Conservation (phyloP, 2,329 filamentous ascomycete genomes). For the Calonectria fujianensis region DNA sequence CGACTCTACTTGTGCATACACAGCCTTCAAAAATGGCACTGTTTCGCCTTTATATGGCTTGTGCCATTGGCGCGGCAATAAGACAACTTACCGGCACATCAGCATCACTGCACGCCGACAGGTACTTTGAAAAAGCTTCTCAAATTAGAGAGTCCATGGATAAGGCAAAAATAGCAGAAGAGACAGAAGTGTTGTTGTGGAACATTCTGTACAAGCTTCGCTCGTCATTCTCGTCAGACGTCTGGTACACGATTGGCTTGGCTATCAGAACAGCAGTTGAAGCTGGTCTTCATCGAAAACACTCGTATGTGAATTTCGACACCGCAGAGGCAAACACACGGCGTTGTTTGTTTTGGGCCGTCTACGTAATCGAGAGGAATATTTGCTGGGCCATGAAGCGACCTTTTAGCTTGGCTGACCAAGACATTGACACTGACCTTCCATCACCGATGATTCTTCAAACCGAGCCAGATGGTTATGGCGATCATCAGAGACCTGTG, state of each 20-base stretch:
- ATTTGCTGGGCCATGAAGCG: conserved; percentile 33
- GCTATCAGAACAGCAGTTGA: conserved; percentile 35
- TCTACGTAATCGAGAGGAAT: conserved; percentile 33
- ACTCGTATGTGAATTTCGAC: conserved; percentile 12
- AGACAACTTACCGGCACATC: conserved; percentile 15
- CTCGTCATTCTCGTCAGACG: conserved; percentile 27
- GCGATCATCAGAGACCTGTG: not conserved
- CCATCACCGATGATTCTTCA: not conserved
- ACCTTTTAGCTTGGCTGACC: conserved; percentile 33
- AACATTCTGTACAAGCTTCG: conserved; percentile 34
- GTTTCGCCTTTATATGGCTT: conserved; percentile 27
- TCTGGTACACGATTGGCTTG: conserved; percentile 30
- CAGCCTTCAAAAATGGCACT: not conserved
- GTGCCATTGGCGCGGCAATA: conserved; percentile 27
- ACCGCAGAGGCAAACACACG: not conserved
- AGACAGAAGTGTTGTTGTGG: conserved; percentile 24
- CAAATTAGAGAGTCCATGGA: conserved; percentile 11
- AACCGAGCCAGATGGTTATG: not conserved
- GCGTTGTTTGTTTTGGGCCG: conserved; percentile 30
- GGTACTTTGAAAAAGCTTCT: conserved; percentile 8
- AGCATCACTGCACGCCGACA: not conserved
- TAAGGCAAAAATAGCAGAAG: not conserved
- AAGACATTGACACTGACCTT: conserved; percentile 30
- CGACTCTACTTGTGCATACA: not conserved
- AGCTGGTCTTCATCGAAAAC: conserved; percentile 31